Evolutionary conservation across 805 yeast genomes (phyloP).

Genomic region (Torulaspora gathmanii): DNA sequence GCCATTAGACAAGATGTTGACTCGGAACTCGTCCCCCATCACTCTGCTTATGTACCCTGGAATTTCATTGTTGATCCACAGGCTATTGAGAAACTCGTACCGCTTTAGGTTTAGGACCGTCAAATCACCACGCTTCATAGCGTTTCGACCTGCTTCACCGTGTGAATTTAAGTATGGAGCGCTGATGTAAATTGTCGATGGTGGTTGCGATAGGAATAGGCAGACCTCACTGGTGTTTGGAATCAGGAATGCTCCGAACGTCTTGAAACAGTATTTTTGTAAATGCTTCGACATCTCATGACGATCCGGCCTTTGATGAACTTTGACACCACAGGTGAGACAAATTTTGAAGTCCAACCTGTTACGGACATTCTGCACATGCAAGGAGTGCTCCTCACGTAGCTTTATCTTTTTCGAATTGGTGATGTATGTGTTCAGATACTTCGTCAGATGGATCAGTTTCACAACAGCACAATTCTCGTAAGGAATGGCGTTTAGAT

Average conservation of each 20-base stretch:
- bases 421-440: constrained; percentile 40
- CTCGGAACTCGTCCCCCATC: constrained; percentile 36
- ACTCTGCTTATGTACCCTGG: constrained; percentile 44
- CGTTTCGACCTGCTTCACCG: constrained; percentile 64
- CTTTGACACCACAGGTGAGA: constrained; percentile 43
- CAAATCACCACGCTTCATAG: constrained; percentile 49
- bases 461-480: constrained; percentile 54
- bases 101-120: constrained; percentile 52
- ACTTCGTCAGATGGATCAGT: constrained; percentile 49
- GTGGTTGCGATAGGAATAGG: constrained; percentile 33
- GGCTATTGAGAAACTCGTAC: constrained; percentile 50
- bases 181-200: constrained; percentile 37
- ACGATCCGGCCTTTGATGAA: constrained; percentile 32
- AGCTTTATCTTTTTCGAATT: constrained; percentile 29
- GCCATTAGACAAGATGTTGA: constrained; percentile 28
- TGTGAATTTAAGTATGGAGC: constrained; percentile 72
- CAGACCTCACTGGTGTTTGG: constrained; percentile 37
- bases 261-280: constrained; percentile 29
- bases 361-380: constrained; percentile 27
- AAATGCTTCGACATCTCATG: constrained; percentile 33
- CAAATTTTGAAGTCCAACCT: constrained; percentile 45
- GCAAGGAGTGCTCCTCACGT: constrained; percentile 31
- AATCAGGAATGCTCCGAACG: constrained; percentile 36
- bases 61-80: constrained; percentile 60
- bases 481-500: constrained; percentile 21